Evolutionary conservation across 306 rosid genomes (phyloP).

Genomic region (Cicer cuneatum): DNA sequence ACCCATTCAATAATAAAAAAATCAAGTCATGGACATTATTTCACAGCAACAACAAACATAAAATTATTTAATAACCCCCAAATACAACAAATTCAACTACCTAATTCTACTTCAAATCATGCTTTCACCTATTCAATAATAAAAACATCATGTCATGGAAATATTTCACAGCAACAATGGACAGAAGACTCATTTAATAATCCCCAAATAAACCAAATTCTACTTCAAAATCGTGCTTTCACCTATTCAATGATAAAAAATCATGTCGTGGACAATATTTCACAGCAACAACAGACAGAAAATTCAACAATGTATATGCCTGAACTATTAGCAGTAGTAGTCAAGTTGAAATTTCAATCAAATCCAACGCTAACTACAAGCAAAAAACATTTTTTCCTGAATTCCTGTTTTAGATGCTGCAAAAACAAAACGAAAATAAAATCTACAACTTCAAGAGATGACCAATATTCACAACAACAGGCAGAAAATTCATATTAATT

Average conservation of each 20-base stretch:
- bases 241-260: conserved; percentile 12
- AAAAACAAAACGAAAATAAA: background rate
- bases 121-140: background rate
- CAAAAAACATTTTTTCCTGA: background rate
- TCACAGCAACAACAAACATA: background rate
- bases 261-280: no score
- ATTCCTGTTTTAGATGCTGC: background rate
- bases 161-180: background rate
- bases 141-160: background rate
- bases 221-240: conserved; percentile 11
- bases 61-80: background rate
- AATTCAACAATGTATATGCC: background rate
- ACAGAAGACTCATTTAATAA: background rate
- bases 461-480: background rate
- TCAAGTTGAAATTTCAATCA: background rate
- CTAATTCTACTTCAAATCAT: conserved; percentile 25
- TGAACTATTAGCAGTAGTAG: background rate
- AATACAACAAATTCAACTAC: conserved; percentile 6
- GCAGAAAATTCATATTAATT: no score
- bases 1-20: conserved; percentile 9
- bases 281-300: no score
- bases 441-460: background rate
- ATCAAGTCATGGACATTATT: background rate
- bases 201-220: background rate
- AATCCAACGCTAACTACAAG: background rate